Evolutionary conservation across 805 yeast genomes (phyloP), one percentile per base, ranked within the genome.

Genomic region (Saturnispora kantuleensis): DNA sequence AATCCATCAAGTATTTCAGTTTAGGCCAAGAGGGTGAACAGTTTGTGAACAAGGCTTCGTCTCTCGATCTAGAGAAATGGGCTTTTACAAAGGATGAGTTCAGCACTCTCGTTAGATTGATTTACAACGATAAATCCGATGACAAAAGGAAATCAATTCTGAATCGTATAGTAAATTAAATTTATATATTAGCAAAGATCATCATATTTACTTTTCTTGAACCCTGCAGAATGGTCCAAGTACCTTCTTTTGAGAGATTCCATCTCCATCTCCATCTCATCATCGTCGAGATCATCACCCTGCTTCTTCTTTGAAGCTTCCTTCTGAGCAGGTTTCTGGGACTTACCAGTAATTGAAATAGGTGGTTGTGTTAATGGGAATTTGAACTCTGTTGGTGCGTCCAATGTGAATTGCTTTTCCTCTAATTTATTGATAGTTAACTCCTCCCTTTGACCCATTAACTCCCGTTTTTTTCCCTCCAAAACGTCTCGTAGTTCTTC

Each of bases 1-100:
- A 67, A 26, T 70, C 84, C 1, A 64, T 79, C 4, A 56, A 65
- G 12, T 83, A 77, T 63, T 83, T 74, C 57, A 79, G 77, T 41
- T 53, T 74, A 52, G 51, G 53, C 10, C 41, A 28, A 37, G 47
- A 44, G 32, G 51, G 51, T 30, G 53, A 50, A 9, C 45, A 18
- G 13, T 36, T 48, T 5, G 43, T 42, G 8, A 42, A 40, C 16
- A 44, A 44, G 21, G 13, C 42, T 15, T 38, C 32, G 6, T 34
- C 41, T 10, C 9, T 48, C 13, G 31, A 45, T 21, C 13, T 30
- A 3, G 43, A 44, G n/a, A 42, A 38, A 6, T 31, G 46, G 35
- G 12, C 15, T 2, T 75, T 67, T 55, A 55, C 65, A 9, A 55
- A 56, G 26, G 70, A 66, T 4, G 84, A 78, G 42, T 67, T 64